Conservation (phyloP, 306 rosid genomes). For the Hippophae rhamnoides region DNA sequence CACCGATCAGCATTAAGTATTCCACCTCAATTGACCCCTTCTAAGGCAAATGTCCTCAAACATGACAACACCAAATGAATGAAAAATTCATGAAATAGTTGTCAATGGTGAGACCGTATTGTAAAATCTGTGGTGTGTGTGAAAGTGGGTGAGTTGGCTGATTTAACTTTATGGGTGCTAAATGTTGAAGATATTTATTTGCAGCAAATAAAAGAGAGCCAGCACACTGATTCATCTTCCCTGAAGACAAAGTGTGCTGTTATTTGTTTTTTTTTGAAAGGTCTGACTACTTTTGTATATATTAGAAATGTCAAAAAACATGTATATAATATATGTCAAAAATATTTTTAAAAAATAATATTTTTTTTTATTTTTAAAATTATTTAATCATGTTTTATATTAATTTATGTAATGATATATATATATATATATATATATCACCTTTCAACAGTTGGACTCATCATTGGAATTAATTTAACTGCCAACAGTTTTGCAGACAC, state of each 20-base stretch:
- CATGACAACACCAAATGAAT: too few relatives aligned
- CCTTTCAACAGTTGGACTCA: conserved; percentile 15
- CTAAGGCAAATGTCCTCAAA: too few relatives aligned
- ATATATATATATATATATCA: too few relatives aligned
- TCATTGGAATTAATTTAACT: conserved; percentile 10
- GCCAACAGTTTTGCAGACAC: conserved; percentile 24
- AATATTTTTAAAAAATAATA: too few relatives aligned
- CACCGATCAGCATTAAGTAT: too few relatives aligned
- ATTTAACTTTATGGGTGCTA: conserved; percentile 8
- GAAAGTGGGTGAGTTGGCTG: conserved; percentile 11
- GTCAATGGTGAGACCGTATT: neutral
- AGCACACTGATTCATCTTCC: conserved; percentile 58
- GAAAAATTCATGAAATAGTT: neutral
- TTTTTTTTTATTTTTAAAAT: too few relatives aligned
- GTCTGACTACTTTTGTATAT: conserved; percentile 7
- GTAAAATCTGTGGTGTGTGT: neutral
- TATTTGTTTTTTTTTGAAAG: conserved; percentile 26
- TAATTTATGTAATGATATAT: too few relatives aligned
- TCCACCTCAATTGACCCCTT: too few relatives aligned
- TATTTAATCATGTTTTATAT: too few relatives aligned
- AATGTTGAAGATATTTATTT: conserved; percentile 14
- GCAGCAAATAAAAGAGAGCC: conserved; percentile 29
- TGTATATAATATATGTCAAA: too few relatives aligned
- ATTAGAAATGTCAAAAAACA: too few relatives aligned
- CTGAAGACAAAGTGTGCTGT: conserved; percentile 39